phyloP scores from a whole-genome alignment of 2,329 filamentous ascomycete species.

The Colletotrichum endophyticum region DNA sequence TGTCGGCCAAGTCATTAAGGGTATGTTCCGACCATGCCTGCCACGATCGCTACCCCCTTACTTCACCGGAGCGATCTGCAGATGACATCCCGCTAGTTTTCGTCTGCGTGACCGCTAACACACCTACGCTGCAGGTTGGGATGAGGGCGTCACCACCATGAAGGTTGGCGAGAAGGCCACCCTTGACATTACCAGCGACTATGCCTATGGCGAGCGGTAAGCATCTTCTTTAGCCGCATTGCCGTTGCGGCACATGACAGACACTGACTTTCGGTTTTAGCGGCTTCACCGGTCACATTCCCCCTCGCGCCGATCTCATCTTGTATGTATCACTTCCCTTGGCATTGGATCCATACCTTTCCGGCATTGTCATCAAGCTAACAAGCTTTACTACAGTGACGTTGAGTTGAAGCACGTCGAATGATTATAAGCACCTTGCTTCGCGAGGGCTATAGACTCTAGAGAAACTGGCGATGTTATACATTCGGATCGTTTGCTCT shows the following conservation, averaged over 20 bases:
- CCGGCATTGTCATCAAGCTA: background rate
- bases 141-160: slow-evolving; percentile 86
- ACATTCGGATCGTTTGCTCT: background rate
- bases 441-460: background rate
- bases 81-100: background rate
- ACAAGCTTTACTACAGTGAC: slow-evolving; percentile 51
- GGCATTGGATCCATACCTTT: background rate
- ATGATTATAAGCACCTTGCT: slow-evolving; percentile 26
- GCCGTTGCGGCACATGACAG: background rate
- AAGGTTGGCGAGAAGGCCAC: slow-evolving; percentile 88
- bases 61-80: no score
- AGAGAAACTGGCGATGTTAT: background rate
- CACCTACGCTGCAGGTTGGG: slow-evolving; percentile 67
- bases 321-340: slow-evolving; percentile 65
- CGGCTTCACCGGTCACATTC: slow-evolving; percentile 81
- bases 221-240: slow-evolving; percentile 24
- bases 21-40: slow-evolving; percentile 49
- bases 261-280: slow-evolving; percentile 41
- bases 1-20: slow-evolving; percentile 83
- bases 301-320: slow-evolving; percentile 75
- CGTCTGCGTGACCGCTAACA: slow-evolving; percentile 7
- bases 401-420: slow-evolving; percentile 72
- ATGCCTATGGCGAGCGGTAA: slow-evolving; percentile 67
- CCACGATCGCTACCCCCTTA: background rate
- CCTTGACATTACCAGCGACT: slow-evolving; percentile 78